phyloP scores from a whole-genome alignment of 2,329 filamentous ascomycete genomes.

The Sporothrix brasiliensis region DNA sequence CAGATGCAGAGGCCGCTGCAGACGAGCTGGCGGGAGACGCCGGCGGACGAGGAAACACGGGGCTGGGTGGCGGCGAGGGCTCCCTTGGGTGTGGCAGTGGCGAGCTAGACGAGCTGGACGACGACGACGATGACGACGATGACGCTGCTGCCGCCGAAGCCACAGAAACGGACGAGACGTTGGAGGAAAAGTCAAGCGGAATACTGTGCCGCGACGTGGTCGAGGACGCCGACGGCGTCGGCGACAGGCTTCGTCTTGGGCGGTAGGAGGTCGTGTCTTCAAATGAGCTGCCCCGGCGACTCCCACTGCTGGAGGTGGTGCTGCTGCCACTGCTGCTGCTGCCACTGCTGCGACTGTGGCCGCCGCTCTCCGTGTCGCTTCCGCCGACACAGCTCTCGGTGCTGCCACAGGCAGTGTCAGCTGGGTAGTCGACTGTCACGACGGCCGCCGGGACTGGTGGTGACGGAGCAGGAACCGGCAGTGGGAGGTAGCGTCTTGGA shows the following conservation, averaged over 20 bases:
- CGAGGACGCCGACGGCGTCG: neutral
- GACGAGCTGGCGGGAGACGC: neutral
- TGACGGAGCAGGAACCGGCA: neutral
- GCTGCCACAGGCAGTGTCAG: neutral
- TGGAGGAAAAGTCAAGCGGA: neutral
- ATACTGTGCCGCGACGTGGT: neutral
- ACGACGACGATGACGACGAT: neutral
- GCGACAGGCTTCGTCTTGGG: neutral
- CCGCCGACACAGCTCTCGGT: neutral
- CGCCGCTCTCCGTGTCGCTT: constrained; percentile 18
- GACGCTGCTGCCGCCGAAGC: neutral
- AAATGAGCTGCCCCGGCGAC: neutral
- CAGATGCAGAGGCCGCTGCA: neutral
- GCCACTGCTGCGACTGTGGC: neutral
- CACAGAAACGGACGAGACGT: neutral
- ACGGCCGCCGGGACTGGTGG: neutral
- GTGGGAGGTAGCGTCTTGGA: neutral
- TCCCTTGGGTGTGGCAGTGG: constrained; percentile 1
- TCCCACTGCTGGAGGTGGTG: neutral
- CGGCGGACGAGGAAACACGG: neutral
- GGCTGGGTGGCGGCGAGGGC: constrained; percentile 5
- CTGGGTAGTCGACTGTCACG: neutral
- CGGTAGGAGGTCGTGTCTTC: neutral
- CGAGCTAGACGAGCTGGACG: neutral
- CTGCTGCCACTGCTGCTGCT: neutral